Evolutionary conservation across 179 eudicot species (phyloP).

Genomic region (Beta corolliflora): DNA sequence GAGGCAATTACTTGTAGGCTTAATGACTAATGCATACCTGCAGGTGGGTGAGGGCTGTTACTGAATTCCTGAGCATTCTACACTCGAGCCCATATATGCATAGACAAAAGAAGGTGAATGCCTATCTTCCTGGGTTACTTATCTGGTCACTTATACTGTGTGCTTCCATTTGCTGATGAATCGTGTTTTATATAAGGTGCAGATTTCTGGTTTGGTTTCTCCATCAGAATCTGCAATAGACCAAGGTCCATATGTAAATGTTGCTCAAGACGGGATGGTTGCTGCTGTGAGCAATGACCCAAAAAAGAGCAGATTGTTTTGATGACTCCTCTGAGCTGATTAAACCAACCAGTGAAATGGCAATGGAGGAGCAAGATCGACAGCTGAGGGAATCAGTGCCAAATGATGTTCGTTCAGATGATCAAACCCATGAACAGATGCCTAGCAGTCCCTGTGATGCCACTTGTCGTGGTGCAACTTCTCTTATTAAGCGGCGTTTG

Average conservation of each 20-base stretch:
- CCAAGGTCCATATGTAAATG: constrained; percentile 71
- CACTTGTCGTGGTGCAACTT: constrained; percentile 21
- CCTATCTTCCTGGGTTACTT: constrained; percentile 10
- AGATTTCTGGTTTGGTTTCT: constrained; percentile 33
- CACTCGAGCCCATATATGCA: constrained; percentile 73
- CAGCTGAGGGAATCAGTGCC: constrained; percentile 27
- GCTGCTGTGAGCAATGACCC: constrained; percentile 58
- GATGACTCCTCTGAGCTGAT: constrained; percentile 31
- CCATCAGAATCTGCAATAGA: constrained; percentile 57
- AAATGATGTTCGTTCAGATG: not conserved
- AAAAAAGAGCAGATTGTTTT: constrained; percentile 31
- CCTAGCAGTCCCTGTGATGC: constrained; percentile 19
- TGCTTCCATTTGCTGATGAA: not conserved
- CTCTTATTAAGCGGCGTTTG: constrained; percentile 45
- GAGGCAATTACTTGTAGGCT: constrained; percentile 2
- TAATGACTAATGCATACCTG: constrained; percentile 19
- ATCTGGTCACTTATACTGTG: not conserved
- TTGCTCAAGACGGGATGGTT: constrained; percentile 70
- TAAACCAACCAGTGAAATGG: constrained; percentile 20
- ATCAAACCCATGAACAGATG: constrained; percentile 30
- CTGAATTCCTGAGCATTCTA: constrained; percentile 63
- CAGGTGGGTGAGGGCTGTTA: constrained; percentile 95
- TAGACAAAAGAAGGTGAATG: constrained; percentile 61
- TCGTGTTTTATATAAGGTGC: constrained; percentile 23
- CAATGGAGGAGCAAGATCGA: constrained; percentile 26